A percentile compares a stretch with the other conserved stretches of the same genome.
Evolutionary conservation across 2,329 filamentous ascomycete species (phyloP).

Genomic region (Coleophoma eucalyptorum): DNA sequence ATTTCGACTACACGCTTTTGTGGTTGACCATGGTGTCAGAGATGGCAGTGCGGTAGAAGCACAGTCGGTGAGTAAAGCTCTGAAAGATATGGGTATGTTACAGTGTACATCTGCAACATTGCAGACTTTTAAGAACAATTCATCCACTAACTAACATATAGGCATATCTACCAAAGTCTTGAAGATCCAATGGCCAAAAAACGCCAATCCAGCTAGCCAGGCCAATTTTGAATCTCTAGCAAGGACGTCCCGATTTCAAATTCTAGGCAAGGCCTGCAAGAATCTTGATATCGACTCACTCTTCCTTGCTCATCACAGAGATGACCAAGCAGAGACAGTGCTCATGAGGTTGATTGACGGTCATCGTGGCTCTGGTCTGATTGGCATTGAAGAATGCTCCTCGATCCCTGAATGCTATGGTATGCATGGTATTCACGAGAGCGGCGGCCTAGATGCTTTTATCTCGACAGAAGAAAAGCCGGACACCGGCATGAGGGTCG

Average conservation of each 20-base stretch:
- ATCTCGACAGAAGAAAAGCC: no score
- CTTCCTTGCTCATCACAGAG: conserved; percentile 80
- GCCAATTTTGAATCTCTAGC: conserved; percentile 75
- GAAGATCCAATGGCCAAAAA: conserved; percentile 47
- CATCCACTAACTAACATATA: conserved; percentile 5
- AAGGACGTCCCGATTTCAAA: conserved; percentile 68
- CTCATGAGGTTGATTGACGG: conserved; percentile 71
- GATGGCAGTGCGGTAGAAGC: conserved; percentile 50
- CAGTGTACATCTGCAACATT: neutral
- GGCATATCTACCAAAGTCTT: conserved; percentile 23
- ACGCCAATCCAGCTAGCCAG: conserved; percentile 36
- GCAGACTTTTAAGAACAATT: neutral
- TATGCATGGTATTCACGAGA: conserved; percentile 66
- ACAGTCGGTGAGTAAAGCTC: conserved; percentile 34
- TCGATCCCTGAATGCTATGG: conserved; percentile 83
- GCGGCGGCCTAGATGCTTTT: conserved; percentile 36
- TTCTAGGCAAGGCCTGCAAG: conserved; percentile 59
- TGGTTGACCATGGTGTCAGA: conserved; percentile 57
- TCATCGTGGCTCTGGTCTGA: conserved; percentile 66
- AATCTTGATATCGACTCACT: conserved; percentile 51
- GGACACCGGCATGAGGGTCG: conserved; percentile 11
- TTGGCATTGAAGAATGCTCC: conserved; percentile 60
- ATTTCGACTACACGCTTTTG: conserved; percentile 41
- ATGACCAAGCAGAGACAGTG: conserved; percentile 89
- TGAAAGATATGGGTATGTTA: conserved; percentile 16